Evolutionary conservation across 192 early-diverging fungal species (phyloP).

Genomic region (Cetraspora pellucida): DNA sequence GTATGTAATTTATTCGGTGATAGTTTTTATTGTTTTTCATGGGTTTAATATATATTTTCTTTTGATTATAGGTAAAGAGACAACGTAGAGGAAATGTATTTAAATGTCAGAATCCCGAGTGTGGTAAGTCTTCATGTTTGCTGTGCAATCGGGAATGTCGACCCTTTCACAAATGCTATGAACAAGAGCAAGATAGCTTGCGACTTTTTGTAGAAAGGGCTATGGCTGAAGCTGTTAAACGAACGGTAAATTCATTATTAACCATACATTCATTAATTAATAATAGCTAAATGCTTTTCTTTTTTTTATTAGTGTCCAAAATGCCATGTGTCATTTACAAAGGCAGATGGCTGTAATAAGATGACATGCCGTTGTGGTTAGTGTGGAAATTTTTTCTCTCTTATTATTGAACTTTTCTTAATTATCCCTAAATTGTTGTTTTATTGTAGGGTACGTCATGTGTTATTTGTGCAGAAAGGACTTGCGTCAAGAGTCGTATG

Average conservation of each 20-base stretch:
- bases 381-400: not conserved
- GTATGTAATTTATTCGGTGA: not conserved
- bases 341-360: conserved; percentile 66
- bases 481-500: conserved; percentile 55
- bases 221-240: conserved; percentile 62
- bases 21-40: conserved; percentile 1
- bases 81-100: conserved; percentile 44
- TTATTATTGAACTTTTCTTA: not conserved
- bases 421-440: not conserved
- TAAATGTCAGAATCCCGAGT: conserved; percentile 55
- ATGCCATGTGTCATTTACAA: conserved; percentile 58
- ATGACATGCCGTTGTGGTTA: conserved; percentile 61
- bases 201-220: conserved; percentile 62
- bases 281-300: not conserved
- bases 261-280: not conserved
- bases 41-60: conserved; percentile 7
- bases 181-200: conserved; percentile 53
- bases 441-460: conserved; percentile 51
- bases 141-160: conserved; percentile 45
- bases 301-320: conserved; percentile 49
- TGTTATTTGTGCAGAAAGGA: conserved; percentile 67
- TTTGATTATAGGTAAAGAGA: conserved; percentile 35
- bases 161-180: conserved; percentile 53
- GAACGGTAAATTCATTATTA: conserved; percentile 51
- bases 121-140: conserved; percentile 49